Evolutionary conservation across 1,284 basidiomycete species (phyloP).

Genomic region (Ceratorhiza oryzae-sativae): DNA sequence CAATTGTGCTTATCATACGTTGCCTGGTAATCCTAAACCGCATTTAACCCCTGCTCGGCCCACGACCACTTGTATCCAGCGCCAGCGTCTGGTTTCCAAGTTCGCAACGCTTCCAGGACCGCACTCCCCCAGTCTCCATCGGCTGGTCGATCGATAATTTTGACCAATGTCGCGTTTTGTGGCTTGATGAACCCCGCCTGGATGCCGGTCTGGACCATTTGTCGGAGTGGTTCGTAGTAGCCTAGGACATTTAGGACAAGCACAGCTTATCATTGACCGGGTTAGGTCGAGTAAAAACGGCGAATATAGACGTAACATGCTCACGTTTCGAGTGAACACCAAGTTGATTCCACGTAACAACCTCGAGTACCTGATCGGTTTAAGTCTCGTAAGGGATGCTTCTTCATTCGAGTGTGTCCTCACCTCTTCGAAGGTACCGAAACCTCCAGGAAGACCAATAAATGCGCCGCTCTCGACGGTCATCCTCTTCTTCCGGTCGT

Average conservation of each 20-base stretch:
- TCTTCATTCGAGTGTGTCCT: conserved; percentile 15
- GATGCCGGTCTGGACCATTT: conserved; percentile 71
- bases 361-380: conserved; percentile 75
- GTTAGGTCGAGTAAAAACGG: not conserved
- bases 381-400: conserved; percentile 7
- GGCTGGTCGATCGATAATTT: conserved; percentile 75
- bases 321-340: conserved; percentile 87
- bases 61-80: conserved; percentile 24
- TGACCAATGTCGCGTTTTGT: conserved; percentile 64
- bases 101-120: conserved; percentile 67
- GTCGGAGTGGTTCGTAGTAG: conserved; percentile 81
- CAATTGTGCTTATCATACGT: not conserved
- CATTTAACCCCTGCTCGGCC: not conserved
- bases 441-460: conserved; percentile 88
- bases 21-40: not conserved
- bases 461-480: conserved; percentile 80
- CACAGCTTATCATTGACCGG: conserved; percentile 63
- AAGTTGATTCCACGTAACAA: conserved; percentile 89
- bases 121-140: conserved; percentile 78
- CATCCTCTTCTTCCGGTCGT: conserved; percentile 91
- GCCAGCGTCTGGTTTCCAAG: conserved; percentile 57
- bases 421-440: conserved; percentile 92
- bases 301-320: conserved; percentile 44
- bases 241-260: conserved; percentile 81
- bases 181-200: conserved; percentile 77